These are phyloP conservation scores for Stevia rebaudiana DNA, from an alignment of 140 eudicot species.

Conservation along the genomic window DNA sequence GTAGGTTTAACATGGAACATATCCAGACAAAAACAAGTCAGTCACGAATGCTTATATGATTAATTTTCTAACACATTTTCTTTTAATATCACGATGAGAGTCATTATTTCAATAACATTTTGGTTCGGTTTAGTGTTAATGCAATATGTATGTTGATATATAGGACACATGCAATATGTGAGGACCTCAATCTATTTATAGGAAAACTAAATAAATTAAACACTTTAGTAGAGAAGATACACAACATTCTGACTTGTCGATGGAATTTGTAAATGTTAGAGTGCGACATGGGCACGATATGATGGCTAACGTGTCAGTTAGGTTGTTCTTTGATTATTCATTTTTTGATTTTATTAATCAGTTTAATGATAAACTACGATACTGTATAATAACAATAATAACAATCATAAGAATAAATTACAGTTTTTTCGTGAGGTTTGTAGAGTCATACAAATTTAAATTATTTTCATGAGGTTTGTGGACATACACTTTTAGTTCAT, in stretches of 20 bases:
- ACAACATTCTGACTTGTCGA: background rate
- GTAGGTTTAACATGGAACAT: constrained; percentile 26
- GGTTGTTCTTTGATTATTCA: background rate
- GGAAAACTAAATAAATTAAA: no score
- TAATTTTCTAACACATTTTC: constrained; percentile 31
- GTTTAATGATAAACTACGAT: background rate
- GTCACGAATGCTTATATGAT: constrained; percentile 27
- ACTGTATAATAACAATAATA: background rate
- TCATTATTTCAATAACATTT: background rate
- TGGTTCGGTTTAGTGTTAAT: background rate
- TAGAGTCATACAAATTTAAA: no score
- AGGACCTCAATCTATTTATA: no score
- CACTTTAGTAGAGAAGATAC: background rate
- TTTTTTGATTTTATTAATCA: background rate
- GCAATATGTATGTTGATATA: background rate
- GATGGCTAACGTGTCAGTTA: background rate
- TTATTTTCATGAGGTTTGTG: no score
- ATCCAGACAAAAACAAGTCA: constrained; percentile 16
- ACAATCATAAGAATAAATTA: no score
- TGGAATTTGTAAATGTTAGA: background rate
- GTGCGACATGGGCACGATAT: background rate
- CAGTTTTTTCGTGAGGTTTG: no score
- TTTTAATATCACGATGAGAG: background rate
- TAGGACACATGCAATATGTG: background rate
- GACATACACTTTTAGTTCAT: no score